A percentile compares a stretch with the other conserved stretches of the same genome.
Evolutionary conservation across 108 stramenopile species (phyloP).

Genomic region (Nannochloropsis oceanica): DNA sequence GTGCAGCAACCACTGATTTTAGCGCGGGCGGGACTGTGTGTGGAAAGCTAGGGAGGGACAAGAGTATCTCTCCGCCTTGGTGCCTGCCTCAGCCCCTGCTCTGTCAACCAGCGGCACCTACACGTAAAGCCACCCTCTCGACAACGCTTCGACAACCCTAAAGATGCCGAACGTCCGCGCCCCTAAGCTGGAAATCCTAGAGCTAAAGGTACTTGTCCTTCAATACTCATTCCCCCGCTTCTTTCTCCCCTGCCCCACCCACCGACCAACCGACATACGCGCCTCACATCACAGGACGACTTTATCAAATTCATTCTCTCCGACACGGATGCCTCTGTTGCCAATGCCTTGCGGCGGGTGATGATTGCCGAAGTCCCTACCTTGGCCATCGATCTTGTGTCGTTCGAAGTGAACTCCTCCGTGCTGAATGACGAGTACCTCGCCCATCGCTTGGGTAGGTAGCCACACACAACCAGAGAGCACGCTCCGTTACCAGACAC

Average conservation of each 20-base stretch:
- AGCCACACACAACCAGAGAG: background rate
- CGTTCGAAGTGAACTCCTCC: constrained; percentile 75
- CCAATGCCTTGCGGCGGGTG: constrained; percentile 78
- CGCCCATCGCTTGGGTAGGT: constrained; percentile 77
- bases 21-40: too few relatives aligned
- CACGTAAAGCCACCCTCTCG: background rate
- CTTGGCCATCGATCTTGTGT: constrained; percentile 87
- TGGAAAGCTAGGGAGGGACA: background rate
- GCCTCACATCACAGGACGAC: constrained; percentile 18
- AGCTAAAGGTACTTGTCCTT: background rate
- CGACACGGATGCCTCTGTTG: constrained; percentile 73
- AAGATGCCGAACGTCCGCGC: background rate
- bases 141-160: background rate
- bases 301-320: constrained; percentile 68
- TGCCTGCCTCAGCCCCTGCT: background rate
- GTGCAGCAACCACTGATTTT: too few relatives aligned
- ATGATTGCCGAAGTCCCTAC: constrained; percentile 90
- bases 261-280: too few relatives aligned
- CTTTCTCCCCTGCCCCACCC: too few relatives aligned
- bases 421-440: constrained; percentile 92
- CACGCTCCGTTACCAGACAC: too few relatives aligned
- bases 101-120: background rate
- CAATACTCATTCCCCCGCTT: too few relatives aligned
- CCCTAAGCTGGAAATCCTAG: constrained; percentile 20
- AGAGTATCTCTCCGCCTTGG: background rate